Conservation (phyloP, 2,329 filamentous ascomycete genomes). For the Verticillium alfalfae region DNA sequence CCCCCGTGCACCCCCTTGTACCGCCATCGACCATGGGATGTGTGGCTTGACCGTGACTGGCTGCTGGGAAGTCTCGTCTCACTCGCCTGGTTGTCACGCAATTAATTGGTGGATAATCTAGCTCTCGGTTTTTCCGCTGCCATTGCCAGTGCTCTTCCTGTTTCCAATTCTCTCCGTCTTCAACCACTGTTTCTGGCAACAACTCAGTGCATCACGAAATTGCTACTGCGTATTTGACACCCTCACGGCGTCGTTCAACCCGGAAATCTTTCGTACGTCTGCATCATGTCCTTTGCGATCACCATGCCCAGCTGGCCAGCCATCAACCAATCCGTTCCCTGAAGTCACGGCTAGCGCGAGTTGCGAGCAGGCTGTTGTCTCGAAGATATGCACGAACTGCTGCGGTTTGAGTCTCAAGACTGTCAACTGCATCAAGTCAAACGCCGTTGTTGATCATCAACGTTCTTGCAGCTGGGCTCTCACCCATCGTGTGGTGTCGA, state of each 20-base stretch:
- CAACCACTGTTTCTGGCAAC: not conserved
- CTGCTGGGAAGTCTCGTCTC: not conserved
- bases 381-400: not conserved
- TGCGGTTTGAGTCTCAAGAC: not conserved
- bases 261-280: not conserved
- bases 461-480: not conserved
- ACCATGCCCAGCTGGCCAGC: not conserved
- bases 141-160: not conserved
- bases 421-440: not conserved
- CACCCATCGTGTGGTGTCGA: not conserved
- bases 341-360: not conserved
- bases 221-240: not conserved
- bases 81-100: not conserved
- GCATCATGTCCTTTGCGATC: not conserved
- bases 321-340: not conserved
- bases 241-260: not conserved
- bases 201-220: not conserved
- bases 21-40: not conserved
- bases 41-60: not conserved
- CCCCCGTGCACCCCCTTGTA: not conserved
- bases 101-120: slow-evolving; percentile 1
- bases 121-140: not conserved
- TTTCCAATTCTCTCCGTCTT: not conserved
- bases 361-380: not conserved
- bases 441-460: not conserved